phyloP scores from a whole-genome alignment of 2,329 filamentous ascomycete genomes.

The Sclerotinia minor region DNA sequence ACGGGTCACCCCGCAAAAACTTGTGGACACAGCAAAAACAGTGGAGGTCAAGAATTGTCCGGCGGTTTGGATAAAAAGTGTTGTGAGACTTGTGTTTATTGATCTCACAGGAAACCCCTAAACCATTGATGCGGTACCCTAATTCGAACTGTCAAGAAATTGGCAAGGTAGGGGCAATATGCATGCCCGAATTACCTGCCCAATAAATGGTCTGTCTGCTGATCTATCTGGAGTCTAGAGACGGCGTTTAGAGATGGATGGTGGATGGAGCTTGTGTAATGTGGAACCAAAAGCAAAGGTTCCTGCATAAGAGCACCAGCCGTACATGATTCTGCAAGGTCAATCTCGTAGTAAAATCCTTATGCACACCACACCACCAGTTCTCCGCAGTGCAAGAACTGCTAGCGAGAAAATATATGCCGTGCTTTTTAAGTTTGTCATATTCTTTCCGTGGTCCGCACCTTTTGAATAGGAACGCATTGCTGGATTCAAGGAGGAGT shows the following conservation, averaged over 20 bases:
- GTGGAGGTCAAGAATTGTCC: background rate
- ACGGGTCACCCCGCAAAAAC: background rate
- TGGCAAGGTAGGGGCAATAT: background rate
- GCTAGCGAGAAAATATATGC: background rate
- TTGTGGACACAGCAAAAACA: background rate
- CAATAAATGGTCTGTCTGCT: background rate
- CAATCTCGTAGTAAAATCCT: background rate
- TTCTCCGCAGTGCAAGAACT: background rate
- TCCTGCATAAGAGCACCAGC: slow-evolving; percentile 18
- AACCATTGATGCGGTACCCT: background rate
- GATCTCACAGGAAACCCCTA: background rate
- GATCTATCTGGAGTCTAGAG: slow-evolving; percentile 13
- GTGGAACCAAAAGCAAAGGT: slow-evolving; percentile 16
- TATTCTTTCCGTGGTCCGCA: background rate
- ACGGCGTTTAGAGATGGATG: slow-evolving; percentile 1
- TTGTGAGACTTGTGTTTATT: background rate
- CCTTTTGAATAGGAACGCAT: background rate
- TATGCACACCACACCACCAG: slow-evolving; percentile 8
- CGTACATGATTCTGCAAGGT: slow-evolving; percentile 14
- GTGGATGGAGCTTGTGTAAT: slow-evolving; percentile 1
- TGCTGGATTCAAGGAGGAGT: background rate
- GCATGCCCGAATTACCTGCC: slow-evolving; percentile 1
- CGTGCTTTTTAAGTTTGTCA: background rate
- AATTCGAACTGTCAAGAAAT: background rate
- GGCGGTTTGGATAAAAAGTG: background rate